Evolutionary conservation across 768 basidiomycete species (phyloP).

Genomic region (Auriscalpium microsporum): DNA sequence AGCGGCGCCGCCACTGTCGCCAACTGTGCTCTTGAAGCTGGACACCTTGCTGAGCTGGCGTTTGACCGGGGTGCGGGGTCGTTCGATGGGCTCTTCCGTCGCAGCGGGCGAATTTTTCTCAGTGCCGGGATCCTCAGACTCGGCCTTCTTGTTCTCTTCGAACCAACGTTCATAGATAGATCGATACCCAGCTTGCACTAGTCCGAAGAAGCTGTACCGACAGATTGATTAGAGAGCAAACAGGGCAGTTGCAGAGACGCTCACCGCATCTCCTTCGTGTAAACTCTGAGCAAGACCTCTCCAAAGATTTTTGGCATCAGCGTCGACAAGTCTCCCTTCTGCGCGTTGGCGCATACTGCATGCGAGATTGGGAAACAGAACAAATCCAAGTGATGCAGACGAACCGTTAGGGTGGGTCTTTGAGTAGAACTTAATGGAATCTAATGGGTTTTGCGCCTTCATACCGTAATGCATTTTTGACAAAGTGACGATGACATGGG

Average conservation of each 20-base stretch:
- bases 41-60: too few species aligned
- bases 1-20: too few species aligned
- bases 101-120: too few species aligned
- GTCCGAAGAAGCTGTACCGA: conserved; percentile 37
- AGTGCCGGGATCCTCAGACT: too few species aligned
- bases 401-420: conserved; percentile 53
- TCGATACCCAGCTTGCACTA: conserved; percentile 65
- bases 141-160: too few species aligned
- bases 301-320: conserved; percentile 59
- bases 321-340: conserved; percentile 51
- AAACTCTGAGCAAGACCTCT: conserved; percentile 63
- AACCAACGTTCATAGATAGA: conserved; percentile 22
- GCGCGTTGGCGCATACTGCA: conserved; percentile 37
- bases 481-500: conserved; percentile 58
- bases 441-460: conserved; percentile 59
- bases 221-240: background rate
- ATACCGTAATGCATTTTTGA: conserved; percentile 72
- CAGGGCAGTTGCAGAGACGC: conserved; percentile 6
- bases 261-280: conserved; percentile 49
- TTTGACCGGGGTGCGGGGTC: too few species aligned
- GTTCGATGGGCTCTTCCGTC: too few species aligned
- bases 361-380: too few species aligned
- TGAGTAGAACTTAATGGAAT: conserved; percentile 64
- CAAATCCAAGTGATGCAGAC: background rate
- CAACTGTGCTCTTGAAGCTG: too few species aligned